Percentiles rank a stretch among this genome's conserved stretches.
phyloP scores from a whole-genome alignment of 2,329 filamentous ascomycete genomes.

The Ophiostoma piceae region DNA sequence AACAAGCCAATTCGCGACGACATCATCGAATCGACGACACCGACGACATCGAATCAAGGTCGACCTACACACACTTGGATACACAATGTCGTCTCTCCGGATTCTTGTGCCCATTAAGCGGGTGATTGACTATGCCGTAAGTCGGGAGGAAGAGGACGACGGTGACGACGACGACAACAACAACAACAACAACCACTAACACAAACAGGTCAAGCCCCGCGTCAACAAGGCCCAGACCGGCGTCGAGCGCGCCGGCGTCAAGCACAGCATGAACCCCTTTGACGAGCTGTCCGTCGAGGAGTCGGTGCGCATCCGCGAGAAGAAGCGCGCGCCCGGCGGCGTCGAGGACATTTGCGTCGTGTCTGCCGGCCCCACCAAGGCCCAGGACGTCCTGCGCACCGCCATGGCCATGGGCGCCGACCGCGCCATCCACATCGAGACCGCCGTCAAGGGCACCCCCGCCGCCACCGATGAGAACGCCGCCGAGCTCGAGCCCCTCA shows the following conservation, averaged over 20 bases:
- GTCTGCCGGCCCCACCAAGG: conserved; percentile 81
- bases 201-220: conserved; percentile 57
- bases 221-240: conserved; percentile 72
- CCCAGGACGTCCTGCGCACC: conserved; percentile 82
- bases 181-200: neutral
- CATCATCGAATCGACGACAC: neutral
- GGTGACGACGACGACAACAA: neutral
- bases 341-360: conserved; percentile 91
- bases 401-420: conserved; percentile 99
- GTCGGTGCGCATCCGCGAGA: conserved; percentile 88
- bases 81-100: conserved; percentile 57
- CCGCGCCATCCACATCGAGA: conserved; percentile 80
- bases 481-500: conserved; percentile 76
- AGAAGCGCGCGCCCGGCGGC: conserved; percentile 63
- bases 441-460: conserved; percentile 38
- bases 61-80: conserved; percentile 16
- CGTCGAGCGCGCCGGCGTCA: conserved; percentile 87
- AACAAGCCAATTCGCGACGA: neutral
- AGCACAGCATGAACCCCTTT: conserved; percentile 98
- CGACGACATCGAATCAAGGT: too few species aligned
- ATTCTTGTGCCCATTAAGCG: conserved; percentile 78
- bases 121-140: conserved; percentile 81
- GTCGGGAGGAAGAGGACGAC: conserved; percentile 29
- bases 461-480: conserved; percentile 64
- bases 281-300: conserved; percentile 98